Conservation (phyloP, 2,329 filamentous ascomycete species). For the Neonectria neomacrospora region DNA sequence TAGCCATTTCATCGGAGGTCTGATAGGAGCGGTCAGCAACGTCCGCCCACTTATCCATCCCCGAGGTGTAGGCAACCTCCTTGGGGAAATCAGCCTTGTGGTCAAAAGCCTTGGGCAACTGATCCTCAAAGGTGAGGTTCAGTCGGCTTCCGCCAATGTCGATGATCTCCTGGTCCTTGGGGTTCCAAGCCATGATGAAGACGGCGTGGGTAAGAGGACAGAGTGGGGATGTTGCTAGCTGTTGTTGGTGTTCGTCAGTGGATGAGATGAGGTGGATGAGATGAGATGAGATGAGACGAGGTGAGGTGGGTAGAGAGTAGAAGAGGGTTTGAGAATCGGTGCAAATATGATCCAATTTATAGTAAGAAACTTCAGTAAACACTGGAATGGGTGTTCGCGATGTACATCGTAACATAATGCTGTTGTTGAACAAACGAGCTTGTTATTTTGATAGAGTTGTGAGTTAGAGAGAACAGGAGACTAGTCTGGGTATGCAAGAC, state of each 20-base stretch:
- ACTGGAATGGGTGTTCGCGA: not conserved
- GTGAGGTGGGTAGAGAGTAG: not conserved
- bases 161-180: slow-evolving; percentile 18
- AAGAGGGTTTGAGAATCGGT: not conserved
- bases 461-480: not conserved
- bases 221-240: not conserved
- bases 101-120: slow-evolving; percentile 25
- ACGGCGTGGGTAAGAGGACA: not conserved
- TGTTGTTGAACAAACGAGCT: not conserved
- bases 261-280: not conserved
- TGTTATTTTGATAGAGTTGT: not conserved
- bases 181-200: not conserved
- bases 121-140: slow-evolving; percentile 15
- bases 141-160: slow-evolving; percentile 38
- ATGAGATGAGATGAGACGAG: not conserved
- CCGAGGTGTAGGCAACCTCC: slow-evolving; percentile 38
- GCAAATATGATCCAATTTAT: not conserved
- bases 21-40: slow-evolving; percentile 37
- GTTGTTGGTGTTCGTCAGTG: no score
- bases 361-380: not conserved
- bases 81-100: slow-evolving; percentile 36
- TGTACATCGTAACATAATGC: not conserved
- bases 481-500: not conserved
- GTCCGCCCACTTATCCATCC: slow-evolving; percentile 34
- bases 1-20: slow-evolving; percentile 26